Conservation (phyloP, 441 rosid genomes). For the Erodium trifolium region DNA sequence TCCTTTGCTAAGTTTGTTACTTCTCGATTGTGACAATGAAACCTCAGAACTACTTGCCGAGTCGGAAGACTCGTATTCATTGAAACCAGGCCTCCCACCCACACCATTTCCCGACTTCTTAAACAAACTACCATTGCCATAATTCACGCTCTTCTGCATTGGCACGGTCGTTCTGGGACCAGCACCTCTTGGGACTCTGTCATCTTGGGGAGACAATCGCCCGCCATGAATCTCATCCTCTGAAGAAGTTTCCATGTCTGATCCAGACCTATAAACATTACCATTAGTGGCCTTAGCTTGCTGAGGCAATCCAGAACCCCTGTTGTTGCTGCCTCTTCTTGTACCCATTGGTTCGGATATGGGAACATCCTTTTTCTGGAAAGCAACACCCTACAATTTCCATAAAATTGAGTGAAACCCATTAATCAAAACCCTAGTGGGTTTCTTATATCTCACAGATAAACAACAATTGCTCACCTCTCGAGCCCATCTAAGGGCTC, state of each 20-base stretch:
- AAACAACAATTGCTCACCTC: conserved; percentile 26
- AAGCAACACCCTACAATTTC: neutral
- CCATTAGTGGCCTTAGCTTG: too few species aligned
- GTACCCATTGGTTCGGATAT: too few species aligned
- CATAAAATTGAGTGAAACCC: neutral
- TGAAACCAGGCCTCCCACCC: conserved; percentile 32
- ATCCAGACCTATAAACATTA: conserved; percentile 30
- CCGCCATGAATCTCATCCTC: conserved; percentile 56
- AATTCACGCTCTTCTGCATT: conserved; percentile 21
- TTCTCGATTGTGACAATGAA: conserved; percentile 45
- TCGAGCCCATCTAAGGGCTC: conserved; percentile 50
- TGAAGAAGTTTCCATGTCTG: conserved; percentile 59
- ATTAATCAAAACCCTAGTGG: neutral
- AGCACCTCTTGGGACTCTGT: conserved; percentile 35
- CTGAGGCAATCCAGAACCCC: too few species aligned
- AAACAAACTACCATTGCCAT: conserved; percentile 32
- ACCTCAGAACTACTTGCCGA: conserved; percentile 33
- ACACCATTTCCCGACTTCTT: too few species aligned
- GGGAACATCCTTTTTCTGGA: conserved; percentile 12
- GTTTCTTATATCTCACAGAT: neutral
- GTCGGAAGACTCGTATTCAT: conserved; percentile 58
- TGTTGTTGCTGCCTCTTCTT: too few species aligned
- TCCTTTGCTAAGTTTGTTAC: conserved; percentile 38
- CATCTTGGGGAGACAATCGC: conserved; percentile 65
- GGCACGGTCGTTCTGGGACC: conserved; percentile 25